These are phyloP conservation scores for Eleusine coracana DNA, from an alignment of 176 grass and related monocot species.

Conservation along the genomic window DNA sequence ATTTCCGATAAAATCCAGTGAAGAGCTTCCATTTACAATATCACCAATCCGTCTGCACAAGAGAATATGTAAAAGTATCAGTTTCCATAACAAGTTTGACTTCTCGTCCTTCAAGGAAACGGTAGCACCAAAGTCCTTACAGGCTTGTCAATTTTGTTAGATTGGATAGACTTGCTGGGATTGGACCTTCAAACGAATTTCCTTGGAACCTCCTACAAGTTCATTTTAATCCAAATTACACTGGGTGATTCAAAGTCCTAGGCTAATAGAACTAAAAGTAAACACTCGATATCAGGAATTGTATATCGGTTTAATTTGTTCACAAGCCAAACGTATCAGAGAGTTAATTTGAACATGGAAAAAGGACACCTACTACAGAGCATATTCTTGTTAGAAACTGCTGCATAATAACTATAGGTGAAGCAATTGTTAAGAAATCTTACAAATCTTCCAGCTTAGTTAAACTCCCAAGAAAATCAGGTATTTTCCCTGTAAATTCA, in stretches of 20 bases:
- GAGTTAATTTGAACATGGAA: not conserved
- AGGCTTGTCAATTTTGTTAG: conserved; percentile 53
- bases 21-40: conserved; percentile 61
- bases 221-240: conserved; percentile 5
- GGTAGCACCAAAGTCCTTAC: conserved; percentile 26
- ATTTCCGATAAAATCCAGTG: conserved; percentile 56
- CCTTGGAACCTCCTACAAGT: conserved; percentile 70
- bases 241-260: not conserved
- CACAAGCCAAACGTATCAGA: not conserved
- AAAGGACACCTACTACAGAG: not conserved
- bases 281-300: not conserved
- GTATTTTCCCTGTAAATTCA: conserved; percentile 32
- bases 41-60: conserved; percentile 62
- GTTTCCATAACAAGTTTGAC: conserved; percentile 4
- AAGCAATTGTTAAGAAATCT: conserved; percentile 8
- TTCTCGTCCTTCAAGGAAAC: not conserved
- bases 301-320: not conserved
- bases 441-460: conserved; percentile 22
- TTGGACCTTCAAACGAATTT: conserved; percentile 72
- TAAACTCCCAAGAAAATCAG: conserved; percentile 15
- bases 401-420: not conserved
- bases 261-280: not conserved
- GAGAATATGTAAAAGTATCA: not conserved
- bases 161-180: conserved; percentile 67
- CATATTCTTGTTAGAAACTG: not conserved